Evolutionary conservation across 2,329 filamentous ascomycete species (phyloP), one percentile per base, ranked within the genome.

Genomic region (Rhinocladiella mackenziei): DNA sequence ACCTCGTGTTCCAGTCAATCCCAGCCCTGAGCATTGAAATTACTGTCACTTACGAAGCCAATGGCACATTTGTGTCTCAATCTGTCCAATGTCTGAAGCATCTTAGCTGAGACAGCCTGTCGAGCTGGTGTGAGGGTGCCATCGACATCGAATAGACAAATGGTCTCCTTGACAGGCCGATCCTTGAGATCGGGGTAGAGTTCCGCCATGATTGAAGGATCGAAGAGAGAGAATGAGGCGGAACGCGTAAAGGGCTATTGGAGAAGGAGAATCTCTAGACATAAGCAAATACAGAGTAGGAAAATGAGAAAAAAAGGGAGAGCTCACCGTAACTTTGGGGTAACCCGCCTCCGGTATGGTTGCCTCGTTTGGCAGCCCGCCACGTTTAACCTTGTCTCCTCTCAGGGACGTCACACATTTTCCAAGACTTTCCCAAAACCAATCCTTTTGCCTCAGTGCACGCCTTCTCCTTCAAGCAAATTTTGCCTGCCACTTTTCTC

Each of bases 81-180:
- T 39, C 75, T 74, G 35, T 83, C 77, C 61, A 97, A 86, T 53
- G 91, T 74, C 53, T 79, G 68, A 55, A 95, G 83, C 77, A 95
- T 92, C 66, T 95, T 86, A 43, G 86, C 81, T 26, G 81, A 80
- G 58, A 80, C 86, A 48, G 62, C 61, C 85, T 89, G 75, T 56
- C 92, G 81, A 33, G 92, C 83, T 30, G 81, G 84, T 11, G 89
- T 92, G 57, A 98, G 79, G 20, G 92, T 96, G 62, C 80, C 86
- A 65, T 98, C 92, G 49, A 98, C 92, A 69, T 98, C 92, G 69
- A 98, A 98, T 54, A 98, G 83, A 62, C 81, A 83, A 68, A 98
- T 86, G 55, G 91, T 97, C 76, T 92, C 88, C 73, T 89, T 87
- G 67, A 96, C 72, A 31, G 87, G 86, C 57, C 92, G 87, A 60